Conservation (phyloP, 2,329 filamentous ascomycete species). For the Colletotrichum tropicale region DNA sequence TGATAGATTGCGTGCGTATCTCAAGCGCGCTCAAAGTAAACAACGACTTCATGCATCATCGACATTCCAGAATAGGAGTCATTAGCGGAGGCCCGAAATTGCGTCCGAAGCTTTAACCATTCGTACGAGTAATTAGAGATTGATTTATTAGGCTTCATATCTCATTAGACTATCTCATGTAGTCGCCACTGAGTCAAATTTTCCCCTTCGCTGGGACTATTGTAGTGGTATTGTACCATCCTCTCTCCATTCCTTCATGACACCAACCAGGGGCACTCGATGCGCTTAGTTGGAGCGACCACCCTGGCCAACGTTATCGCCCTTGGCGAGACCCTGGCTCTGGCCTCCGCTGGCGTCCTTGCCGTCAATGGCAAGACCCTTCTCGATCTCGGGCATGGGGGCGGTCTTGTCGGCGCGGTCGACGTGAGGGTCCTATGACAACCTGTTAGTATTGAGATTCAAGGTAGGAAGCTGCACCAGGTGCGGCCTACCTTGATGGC, state of each 20-base stretch:
- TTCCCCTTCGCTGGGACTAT: accelerated
- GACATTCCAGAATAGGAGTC: too few species aligned
- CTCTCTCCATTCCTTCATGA: neutral
- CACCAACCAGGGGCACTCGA: too few species aligned
- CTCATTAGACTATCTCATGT: constrained; percentile 12
- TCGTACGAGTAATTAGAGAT: neutral
- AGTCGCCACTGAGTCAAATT: neutral
- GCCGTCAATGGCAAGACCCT: constrained; percentile 45
- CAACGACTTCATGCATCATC: too few species aligned
- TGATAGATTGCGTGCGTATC: too few species aligned
- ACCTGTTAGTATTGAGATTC: accelerated
- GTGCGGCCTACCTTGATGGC: constrained; percentile 36
- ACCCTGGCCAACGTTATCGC: constrained; percentile 46
- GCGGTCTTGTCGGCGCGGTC: constrained; percentile 55
- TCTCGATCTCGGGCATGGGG: constrained; percentile 48
- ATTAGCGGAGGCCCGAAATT: too few species aligned
- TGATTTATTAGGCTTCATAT: neutral
- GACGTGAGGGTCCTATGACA: constrained; percentile 32
- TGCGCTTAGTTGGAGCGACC: constrained; percentile 8
- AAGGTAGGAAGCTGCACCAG: neutral
- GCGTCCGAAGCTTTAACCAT: too few species aligned
- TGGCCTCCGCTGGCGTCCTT: constrained; percentile 47
- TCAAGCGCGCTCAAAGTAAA: too few species aligned
- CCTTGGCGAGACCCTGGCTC: constrained; percentile 46
- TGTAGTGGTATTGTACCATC: neutral